A percentile compares a stretch with the other conserved stretches of the same genome.
Conservation (phyloP, 2,329 filamentous ascomycete genomes). For the Juglanconis sp. region DNA sequence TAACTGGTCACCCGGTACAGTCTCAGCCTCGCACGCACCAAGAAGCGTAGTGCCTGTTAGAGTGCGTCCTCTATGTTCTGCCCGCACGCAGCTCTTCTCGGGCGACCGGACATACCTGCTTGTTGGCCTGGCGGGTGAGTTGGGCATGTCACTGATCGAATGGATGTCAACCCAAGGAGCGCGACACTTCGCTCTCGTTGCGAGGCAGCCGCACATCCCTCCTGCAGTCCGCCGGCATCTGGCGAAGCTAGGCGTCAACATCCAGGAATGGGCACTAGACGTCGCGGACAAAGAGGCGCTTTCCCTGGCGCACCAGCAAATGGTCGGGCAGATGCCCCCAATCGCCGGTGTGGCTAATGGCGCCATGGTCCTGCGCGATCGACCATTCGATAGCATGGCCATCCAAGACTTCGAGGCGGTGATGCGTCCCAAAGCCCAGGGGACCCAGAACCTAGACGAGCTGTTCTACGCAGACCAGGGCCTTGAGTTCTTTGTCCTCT, state of each 20-base stretch:
- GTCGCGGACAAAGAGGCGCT: neutral
- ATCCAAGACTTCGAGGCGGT: neutral
- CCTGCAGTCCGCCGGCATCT: neutral
- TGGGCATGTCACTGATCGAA: neutral
- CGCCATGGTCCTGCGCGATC: slow-evolving; percentile 2
- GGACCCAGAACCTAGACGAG: slow-evolving; percentile 15
- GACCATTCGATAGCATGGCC: neutral
- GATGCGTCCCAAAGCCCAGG: slow-evolving; percentile 1
- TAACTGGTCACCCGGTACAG: neutral
- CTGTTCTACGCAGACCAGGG: no score
- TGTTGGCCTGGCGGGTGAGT: neutral
- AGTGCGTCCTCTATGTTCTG: no score
- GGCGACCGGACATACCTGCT: neutral
- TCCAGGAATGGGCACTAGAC: neutral
- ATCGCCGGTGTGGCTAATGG: neutral
- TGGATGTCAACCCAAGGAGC: neutral
- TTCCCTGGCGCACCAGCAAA: neutral
- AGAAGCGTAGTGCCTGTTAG: neutral
- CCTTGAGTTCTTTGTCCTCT: slow-evolving; percentile 29
- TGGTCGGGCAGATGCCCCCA: neutral
- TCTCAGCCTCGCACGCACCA: neutral
- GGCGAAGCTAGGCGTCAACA: neutral
- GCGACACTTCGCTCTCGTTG: neutral
- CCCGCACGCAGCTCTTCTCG: no score
- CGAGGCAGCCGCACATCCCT: neutral